Base-by-base conservation (phyloP, 169 alveolate species). In the Cyclospora cayetanensis region DNA sequence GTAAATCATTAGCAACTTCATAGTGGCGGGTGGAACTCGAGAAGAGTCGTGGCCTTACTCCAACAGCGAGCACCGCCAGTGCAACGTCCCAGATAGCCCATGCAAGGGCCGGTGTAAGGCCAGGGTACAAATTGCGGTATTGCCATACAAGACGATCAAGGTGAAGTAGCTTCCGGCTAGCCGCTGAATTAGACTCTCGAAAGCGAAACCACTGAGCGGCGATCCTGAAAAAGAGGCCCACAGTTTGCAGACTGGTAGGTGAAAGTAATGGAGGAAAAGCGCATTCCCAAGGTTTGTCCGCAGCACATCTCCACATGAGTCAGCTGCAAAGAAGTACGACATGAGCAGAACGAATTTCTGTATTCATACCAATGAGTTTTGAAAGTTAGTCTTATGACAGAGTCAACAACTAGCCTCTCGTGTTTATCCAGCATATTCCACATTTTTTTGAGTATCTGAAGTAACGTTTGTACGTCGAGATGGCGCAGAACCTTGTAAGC, bases 81-180 rank as follows among this genome's bases (percentile, higher is more conserved):
- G 88, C 92, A 1, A 87, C 63, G 20, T 50, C 76, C 55, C 82
- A 60, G 39, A 87, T 79, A 1, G 92, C 82, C 92, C 92, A 87
- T 2, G 87, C 92, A 3, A 87, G 88, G n/a, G 92, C 86, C 15
- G 92, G 87, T 15, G 68, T 87, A 41, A 87, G 63, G 9, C 88
- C 87, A 29, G 92, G 92, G 29, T 70, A 87, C 5, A 87, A 66
- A 53, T 87, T 87, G 25, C 92, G 86, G 27, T 70, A 79, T 20
- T 87, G 87, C 66, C 53, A 87, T 12, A 86, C 46, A 12, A 86
- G 41, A 5, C 42, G 27, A 42, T 86, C 92, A 0, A 65, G 85
- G 11, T 76, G 86, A 39, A 34, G 25, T 29, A 76, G 42, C 86
- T 76, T 76, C 41, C 86, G 86, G 9, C 29, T n/a, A 7, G 86